Evolutionary conservation across 2,329 filamentous ascomycete species (phyloP), one percentile per base, ranked within the genome.

Genomic region (Setomelanomma holmii): DNA sequence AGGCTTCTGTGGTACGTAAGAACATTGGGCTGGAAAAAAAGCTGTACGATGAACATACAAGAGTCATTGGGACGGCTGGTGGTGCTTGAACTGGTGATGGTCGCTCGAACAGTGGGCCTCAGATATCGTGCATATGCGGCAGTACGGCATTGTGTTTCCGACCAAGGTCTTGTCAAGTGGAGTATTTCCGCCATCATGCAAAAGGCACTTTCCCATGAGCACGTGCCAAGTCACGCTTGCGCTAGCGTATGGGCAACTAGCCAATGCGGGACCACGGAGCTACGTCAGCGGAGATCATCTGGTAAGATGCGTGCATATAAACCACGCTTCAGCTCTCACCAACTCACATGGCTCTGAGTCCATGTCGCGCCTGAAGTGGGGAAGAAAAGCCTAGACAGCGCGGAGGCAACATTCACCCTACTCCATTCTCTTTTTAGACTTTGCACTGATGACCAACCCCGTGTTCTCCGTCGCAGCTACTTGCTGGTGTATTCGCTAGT

Each of bases 401-500:
- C 14, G 14, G 27, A 30, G 10, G 27, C 27, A 14, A 30, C 27
- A 30, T 30, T 30, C 5, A 30, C 27, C n/a, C 14, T 35, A 23
- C 19, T 38, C 34, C 14, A 24, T 39, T 17, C 8, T 23, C 22
- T 33, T 21, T 5, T 35, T 10, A 22, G 35, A n/a, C 10, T 22
- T 27, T n/a, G 35, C 33, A 16, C n/a, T 5, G 7, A 10, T 46
- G 21, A 27, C 34, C 16, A 22, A 36, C 17, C 12, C 40, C 45
- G 27, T 21, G 16, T 7, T 11, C 22, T 19, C 30, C 23, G 23
- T 33, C 21, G 14, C 24, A 19, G 23, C 40, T 43, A 49, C 30
- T 22, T 11, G 22, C 14, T 49, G 19, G 40, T 49, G 47, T 23
- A 45, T 50, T 35, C 45, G 6, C 34, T 50, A 50, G 47, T 23